Conservation (phyloP, 2,329 filamentous ascomycete species). For the Aspergillus hiratsukae region DNA sequence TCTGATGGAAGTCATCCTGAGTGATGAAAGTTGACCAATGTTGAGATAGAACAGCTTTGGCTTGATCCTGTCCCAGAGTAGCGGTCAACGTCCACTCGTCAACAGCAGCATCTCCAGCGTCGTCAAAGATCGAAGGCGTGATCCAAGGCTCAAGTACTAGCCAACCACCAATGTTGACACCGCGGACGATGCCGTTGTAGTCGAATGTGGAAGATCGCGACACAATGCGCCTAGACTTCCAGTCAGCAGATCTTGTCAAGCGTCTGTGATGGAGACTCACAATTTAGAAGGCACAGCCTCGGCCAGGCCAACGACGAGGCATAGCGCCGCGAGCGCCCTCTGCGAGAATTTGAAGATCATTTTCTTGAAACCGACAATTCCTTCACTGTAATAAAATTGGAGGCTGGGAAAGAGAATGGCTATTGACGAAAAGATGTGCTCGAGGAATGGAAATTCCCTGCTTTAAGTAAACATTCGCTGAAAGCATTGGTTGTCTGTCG, state of each 20-base stretch:
- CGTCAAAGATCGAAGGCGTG: constrained; percentile 57
- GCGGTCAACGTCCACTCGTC: constrained; percentile 56
- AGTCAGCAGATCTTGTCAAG: constrained; percentile 1
- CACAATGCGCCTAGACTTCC: constrained; percentile 20
- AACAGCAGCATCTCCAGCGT: constrained; percentile 45
- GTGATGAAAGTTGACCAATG: constrained; percentile 60
- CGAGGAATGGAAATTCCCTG: constrained; percentile 24
- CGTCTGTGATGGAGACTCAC: background rate
- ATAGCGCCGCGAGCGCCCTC: constrained; percentile 25
- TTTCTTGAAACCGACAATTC: constrained; percentile 12
- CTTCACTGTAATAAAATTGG: constrained; percentile 27
- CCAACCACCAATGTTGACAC: constrained; percentile 64
- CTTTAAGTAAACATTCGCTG: constrained; percentile 27
- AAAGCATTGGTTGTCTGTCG: constrained; percentile 4
- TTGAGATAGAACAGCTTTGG: constrained; percentile 43
- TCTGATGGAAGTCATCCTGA: constrained; percentile 52
- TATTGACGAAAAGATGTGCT: constrained; percentile 14
- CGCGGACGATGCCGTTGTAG: constrained; percentile 56
- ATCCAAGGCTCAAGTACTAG: constrained; percentile 63
- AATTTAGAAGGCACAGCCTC: background rate
- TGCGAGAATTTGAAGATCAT: constrained; percentile 24
- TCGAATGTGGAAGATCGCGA: constrained; percentile 43
- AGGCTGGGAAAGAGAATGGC: constrained; percentile 20
- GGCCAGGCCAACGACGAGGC: constrained; percentile 16
- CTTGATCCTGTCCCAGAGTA: constrained; percentile 47